Evolutionary conservation across 192 early-diverging fungal genomes (phyloP).

Genomic region (Linnemannia exigua): DNA sequence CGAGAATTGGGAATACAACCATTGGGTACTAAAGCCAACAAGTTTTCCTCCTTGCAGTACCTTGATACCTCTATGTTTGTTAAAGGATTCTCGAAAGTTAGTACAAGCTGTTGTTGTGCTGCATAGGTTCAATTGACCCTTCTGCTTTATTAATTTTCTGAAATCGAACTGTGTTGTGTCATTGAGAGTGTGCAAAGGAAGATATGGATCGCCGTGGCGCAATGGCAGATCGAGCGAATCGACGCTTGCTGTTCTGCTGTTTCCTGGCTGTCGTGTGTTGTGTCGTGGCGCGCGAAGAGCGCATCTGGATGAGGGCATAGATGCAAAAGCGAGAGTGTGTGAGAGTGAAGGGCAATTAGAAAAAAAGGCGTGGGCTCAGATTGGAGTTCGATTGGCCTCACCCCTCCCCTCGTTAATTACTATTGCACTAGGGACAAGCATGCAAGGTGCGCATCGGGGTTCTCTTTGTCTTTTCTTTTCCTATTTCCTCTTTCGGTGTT

Average conservation of each 20-base stretch:
- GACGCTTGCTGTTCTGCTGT: neutral
- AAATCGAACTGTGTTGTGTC: neutral
- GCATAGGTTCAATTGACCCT: neutral
- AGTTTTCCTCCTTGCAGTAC: no score
- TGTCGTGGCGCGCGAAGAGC: neutral
- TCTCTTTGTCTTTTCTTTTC: neutral
- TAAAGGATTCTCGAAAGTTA: no score
- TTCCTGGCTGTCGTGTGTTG: neutral
- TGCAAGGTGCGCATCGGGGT: neutral
- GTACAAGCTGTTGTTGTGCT: no score
- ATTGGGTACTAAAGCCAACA: no score
- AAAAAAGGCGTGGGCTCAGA: neutral
- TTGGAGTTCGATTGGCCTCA: neutral
- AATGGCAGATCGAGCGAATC: neutral
- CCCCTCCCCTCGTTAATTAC: no score
- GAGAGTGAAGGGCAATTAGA: neutral
- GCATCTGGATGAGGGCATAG: no score
- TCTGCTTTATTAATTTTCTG: neutral
- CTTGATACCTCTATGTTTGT: no score
- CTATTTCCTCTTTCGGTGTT: neutral
- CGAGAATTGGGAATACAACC: no score
- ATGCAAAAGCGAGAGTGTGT: neutral
- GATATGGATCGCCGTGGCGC: neutral
- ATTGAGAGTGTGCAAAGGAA: neutral
- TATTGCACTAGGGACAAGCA: neutral